phyloP scores from a whole-genome alignment of 164 flowering plant genomes.

The Tinospora cordifolia region DNA sequence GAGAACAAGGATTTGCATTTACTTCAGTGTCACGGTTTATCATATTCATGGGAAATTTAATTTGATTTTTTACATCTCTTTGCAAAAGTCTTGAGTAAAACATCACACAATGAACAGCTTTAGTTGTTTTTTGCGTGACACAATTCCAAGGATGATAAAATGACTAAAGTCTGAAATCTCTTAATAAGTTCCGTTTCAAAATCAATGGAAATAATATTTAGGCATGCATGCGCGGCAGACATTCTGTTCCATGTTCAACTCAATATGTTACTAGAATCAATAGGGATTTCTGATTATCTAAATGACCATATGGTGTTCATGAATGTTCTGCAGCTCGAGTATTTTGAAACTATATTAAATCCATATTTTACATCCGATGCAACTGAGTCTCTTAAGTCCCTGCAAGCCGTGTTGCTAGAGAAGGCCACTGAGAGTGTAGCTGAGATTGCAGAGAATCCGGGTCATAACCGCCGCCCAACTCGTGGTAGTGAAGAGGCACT shows the following conservation, averaged over 20 bases:
- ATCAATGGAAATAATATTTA: neutral
- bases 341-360: constrained; percentile 82
- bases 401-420: constrained; percentile 79
- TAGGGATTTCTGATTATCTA: neutral
- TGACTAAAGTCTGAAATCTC: neutral
- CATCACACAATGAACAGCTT: neutral
- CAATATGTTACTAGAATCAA: neutral
- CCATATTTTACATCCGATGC: constrained; percentile 79
- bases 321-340: constrained; percentile 78
- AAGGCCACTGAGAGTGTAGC: constrained; percentile 71
- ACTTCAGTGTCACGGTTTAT: neutral
- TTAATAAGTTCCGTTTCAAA: neutral
- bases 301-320: neutral
- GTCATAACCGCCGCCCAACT: constrained; percentile 83
- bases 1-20: neutral
- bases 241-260: neutral
- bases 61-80: neutral
- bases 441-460: constrained; percentile 64
- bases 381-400: constrained; percentile 70
- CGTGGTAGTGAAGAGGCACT: constrained; percentile 89
- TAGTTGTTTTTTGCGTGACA: neutral
- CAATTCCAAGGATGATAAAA: neutral
- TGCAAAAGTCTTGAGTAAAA: neutral
- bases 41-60: neutral
- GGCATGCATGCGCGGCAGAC: neutral